Conservation (phyloP, 1,284 basidiomycete species). For the Apiotrichum montevideense region DNA sequence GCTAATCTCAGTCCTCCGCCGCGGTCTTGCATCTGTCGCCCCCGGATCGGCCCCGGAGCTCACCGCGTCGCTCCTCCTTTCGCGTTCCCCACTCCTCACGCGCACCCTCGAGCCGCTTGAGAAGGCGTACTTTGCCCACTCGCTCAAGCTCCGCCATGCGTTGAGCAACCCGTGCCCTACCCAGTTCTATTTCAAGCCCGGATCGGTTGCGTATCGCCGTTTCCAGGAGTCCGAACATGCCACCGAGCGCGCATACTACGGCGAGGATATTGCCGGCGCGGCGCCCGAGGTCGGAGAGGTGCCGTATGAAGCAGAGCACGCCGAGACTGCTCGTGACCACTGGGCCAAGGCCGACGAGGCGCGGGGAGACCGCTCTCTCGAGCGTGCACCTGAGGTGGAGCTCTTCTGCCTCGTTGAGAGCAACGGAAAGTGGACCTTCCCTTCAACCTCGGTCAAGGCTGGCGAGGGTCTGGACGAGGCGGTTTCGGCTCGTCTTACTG, state of each 20-base stretch:
- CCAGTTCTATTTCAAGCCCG: constrained; percentile 93
- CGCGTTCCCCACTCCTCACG: constrained; percentile 75
- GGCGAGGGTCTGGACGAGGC: constrained; percentile 41
- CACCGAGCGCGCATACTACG: constrained; percentile 65
- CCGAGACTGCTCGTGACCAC: constrained; percentile 25
- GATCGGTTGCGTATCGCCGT: constrained; percentile 74
- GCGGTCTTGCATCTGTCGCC: constrained; percentile 13
- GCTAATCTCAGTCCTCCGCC: constrained; percentile 11
- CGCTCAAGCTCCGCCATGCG: constrained; percentile 72
- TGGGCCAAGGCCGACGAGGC: constrained; percentile 32
- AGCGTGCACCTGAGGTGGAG: constrained; percentile 75
- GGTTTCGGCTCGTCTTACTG: constrained; percentile 26
- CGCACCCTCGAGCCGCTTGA: constrained; percentile 72
- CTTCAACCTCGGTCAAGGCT: constrained; percentile 38
- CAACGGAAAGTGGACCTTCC: constrained; percentile 70
- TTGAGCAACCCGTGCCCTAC: constrained; percentile 82
- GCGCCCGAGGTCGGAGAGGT: constrained; percentile 58
- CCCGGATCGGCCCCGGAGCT: constrained; percentile 27
- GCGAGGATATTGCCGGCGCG: constrained; percentile 53
- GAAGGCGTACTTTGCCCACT: constrained; percentile 78
- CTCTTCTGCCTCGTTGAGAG: constrained; percentile 72
- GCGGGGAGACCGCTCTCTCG: constrained; percentile 62
- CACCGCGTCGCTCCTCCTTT: constrained; percentile 60
- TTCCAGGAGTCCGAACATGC: constrained; percentile 68
- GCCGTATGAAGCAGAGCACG: constrained; percentile 46